These are phyloP conservation scores for Paraconiothyrium brasiliense DNA, from an alignment of 2,329 filamentous ascomycete genomes.

Conservation along the genomic window DNA sequence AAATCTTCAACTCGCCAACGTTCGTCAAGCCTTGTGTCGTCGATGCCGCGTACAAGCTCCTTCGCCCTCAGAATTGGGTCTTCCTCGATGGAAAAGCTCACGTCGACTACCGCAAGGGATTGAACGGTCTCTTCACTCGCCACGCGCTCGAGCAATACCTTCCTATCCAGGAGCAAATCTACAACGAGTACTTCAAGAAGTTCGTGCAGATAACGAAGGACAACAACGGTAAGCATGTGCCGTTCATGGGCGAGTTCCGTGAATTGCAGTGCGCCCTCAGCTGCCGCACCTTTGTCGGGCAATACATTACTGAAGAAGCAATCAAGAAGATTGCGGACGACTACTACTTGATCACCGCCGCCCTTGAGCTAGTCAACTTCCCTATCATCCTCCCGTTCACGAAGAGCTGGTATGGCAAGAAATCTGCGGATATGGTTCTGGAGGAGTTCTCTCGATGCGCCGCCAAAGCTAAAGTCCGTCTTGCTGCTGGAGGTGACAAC, in stretches of 20 bases:
- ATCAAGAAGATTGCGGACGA: constrained; percentile 96
- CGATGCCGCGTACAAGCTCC: constrained; percentile 90
- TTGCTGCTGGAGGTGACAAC: constrained; percentile 85
- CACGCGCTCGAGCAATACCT: constrained; percentile 88
- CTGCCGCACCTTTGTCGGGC: constrained; percentile 94
- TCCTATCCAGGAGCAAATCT: constrained; percentile 90
- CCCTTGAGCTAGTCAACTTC: constrained; percentile 90
- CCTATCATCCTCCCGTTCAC: constrained; percentile 93
- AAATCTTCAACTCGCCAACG: constrained; percentile 92
- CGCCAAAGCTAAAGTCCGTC: constrained; percentile 90
- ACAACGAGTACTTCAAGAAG: constrained; percentile 82
- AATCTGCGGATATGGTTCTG: constrained; percentile 90
- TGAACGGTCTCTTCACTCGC: constrained; percentile 94
- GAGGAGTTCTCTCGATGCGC: constrained; percentile 90
- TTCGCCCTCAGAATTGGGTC: constrained; percentile 93
- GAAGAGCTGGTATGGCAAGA: constrained; percentile 97
- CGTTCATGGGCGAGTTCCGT: constrained; percentile 92
- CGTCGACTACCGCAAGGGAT: constrained; percentile 95
- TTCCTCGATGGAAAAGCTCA: constrained; percentile 95
- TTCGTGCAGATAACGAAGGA: constrained; percentile 78
- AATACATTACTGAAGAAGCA: constrained; percentile 90
- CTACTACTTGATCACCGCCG: constrained; percentile 95
- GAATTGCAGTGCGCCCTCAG: constrained; percentile 95
- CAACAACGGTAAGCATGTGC: constrained; percentile 75
- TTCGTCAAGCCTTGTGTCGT: constrained; percentile 98